A percentile compares a stretch with the other conserved stretches of the same genome.
These are phyloP conservation scores for Phytophthora palmivora DNA, from an alignment of 352 stramenopile genomes.

Conservation along the genomic window DNA sequence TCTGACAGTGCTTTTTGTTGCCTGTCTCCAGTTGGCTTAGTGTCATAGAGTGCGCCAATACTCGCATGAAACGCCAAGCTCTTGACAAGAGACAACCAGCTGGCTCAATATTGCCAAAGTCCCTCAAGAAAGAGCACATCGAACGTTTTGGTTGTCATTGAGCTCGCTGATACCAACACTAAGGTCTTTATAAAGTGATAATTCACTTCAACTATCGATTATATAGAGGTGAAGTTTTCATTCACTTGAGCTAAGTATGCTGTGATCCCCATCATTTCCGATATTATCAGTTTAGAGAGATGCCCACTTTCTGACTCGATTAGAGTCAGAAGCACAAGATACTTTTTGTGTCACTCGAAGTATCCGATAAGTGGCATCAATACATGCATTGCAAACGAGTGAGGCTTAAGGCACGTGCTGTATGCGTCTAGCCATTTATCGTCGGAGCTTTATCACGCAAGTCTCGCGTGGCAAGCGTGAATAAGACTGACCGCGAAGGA, in stretches of 20 bases:
- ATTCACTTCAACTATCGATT: slow-evolving; percentile 17
- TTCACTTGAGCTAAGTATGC: neutral
- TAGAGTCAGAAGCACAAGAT: slow-evolving; percentile 26
- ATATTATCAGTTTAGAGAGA: neutral
- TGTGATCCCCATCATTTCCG: neutral
- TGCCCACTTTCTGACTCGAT: slow-evolving; percentile 16
- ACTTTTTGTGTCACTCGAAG: slow-evolving; percentile 14
- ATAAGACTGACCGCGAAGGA: slow-evolving; percentile 23
- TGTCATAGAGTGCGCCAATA: slow-evolving; percentile 3
- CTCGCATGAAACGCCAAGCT: neutral
- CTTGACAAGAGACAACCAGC: slow-evolving; percentile 1
- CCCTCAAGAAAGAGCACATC: slow-evolving; percentile 25
- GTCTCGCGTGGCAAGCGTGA: slow-evolving; percentile 18
- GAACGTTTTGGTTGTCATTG: neutral
- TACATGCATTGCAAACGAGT: slow-evolving; percentile 3
- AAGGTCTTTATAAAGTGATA: neutral
- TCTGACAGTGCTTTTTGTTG: slow-evolving; percentile 6
- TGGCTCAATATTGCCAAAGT: neutral
- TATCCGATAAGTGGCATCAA: neutral
- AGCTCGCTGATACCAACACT: neutral
- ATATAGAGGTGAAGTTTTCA: neutral
- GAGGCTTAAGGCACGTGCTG: slow-evolving; percentile 11
- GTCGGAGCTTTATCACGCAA: slow-evolving; percentile 24
- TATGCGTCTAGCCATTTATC: slow-evolving; percentile 14
- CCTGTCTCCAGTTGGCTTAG: neutral